phyloP scores from a whole-genome alignment of 176 grass and related monocot species.

The Ensete glaucum region DNA sequence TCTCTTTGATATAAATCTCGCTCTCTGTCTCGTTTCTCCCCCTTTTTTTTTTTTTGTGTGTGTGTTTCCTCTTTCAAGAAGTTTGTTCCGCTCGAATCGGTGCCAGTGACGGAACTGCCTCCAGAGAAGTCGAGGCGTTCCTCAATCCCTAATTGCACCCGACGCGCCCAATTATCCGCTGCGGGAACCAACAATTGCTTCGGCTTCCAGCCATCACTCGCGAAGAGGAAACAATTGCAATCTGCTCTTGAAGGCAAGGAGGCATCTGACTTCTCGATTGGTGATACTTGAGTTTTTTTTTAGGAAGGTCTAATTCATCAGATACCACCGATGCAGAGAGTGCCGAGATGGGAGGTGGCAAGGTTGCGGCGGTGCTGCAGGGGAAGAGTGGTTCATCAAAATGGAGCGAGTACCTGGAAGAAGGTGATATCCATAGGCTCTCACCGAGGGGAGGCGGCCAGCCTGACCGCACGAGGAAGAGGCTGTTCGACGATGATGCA shows the following conservation, averaged over 20 bases:
- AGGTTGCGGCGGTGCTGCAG: conserved; percentile 10
- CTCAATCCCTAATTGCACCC: too few relatives aligned
- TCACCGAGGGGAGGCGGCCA: conserved; percentile 8
- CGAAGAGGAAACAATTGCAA: not conserved
- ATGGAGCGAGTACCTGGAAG: conserved; percentile 4
- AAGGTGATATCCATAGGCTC: not conserved
- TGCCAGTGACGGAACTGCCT: not conserved
- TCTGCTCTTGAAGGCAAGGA: not conserved
- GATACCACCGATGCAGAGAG: not conserved
- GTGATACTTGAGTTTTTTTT: not conserved
- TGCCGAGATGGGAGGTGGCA: conserved; percentile 8
- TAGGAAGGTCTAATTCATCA: too few relatives aligned
- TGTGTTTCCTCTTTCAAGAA: not conserved
- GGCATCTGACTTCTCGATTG: not conserved
- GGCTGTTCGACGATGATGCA: not conserved
- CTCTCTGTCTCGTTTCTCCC: not conserved
- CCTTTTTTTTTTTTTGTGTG: not conserved
- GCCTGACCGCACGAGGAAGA: too few relatives aligned
- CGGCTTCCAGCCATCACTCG: not conserved
- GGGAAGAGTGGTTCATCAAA: conserved; percentile 6
- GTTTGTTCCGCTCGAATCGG: not conserved
- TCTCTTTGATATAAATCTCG: not conserved
- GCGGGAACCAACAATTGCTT: not conserved
- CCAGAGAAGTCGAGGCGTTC: not conserved
- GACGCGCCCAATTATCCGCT: too few relatives aligned